Percentiles rank a stretch among this genome's conserved stretches.
phyloP scores from a whole-genome alignment of 768 basidiomycete genomes.

The Leccinum aurantiacum region DNA sequence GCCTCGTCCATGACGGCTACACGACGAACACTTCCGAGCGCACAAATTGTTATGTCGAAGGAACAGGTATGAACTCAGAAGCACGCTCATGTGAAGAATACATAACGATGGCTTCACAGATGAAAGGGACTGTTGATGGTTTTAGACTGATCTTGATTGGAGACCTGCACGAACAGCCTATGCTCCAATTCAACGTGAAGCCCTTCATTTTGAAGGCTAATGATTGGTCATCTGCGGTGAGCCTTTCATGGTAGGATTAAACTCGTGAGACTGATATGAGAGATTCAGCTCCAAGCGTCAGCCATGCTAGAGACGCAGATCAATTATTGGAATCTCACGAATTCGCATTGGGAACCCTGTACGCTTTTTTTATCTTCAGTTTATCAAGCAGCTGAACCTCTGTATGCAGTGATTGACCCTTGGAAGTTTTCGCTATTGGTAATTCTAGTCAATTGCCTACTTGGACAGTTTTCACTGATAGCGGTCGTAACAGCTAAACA shows the following conservation, averaged over 20 bases:
- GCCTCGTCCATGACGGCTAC: conserved; percentile 4
- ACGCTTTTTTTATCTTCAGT: conserved; percentile 24
- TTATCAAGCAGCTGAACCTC: conserved; percentile 13
- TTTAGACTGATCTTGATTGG: conserved; percentile 93
- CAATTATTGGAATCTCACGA: conserved; percentile 95
- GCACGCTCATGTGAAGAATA: background rate
- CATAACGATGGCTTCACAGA: conserved; percentile 40
- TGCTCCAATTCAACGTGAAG: conserved; percentile 85
- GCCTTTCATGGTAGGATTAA: conserved; percentile 13
- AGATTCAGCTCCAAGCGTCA: conserved; percentile 72
- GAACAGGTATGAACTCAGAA: conserved; percentile 62
- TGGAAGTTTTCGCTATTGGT: conserved; percentile 86
- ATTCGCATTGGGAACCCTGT: conserved; percentile 98
- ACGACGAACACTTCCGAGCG: conserved; percentile 30
- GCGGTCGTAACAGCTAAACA: conserved; percentile 47
- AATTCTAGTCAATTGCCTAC: conserved; percentile 11
- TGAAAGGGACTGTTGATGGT: conserved; percentile 85
- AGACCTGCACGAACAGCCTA: conserved; percentile 91
- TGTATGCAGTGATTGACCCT: conserved; percentile 79
- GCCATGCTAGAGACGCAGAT: conserved; percentile 80
- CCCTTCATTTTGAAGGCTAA: conserved; percentile 80
- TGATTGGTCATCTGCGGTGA: conserved; percentile 93
- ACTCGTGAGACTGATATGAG: conserved; percentile 1
- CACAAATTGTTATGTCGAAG: conserved; percentile 63
- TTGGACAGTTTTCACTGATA: conserved; percentile 15